Evolutionary conservation across 345 rosid genomes (phyloP).

Genomic region (Aurinia saxatilis): DNA sequence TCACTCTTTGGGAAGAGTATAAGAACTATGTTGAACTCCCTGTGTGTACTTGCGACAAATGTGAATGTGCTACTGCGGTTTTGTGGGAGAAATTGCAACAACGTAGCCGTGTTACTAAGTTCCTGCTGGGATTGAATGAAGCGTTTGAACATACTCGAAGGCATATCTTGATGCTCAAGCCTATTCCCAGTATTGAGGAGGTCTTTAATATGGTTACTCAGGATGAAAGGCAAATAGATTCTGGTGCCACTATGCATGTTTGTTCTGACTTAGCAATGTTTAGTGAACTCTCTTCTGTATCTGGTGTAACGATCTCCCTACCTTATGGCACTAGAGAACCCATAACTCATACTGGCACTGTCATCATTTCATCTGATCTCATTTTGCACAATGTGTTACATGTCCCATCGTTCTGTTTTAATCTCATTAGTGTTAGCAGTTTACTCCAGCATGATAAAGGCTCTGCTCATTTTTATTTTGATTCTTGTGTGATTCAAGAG

Average conservation of each 20-base stretch:
- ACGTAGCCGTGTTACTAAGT: too few species aligned
- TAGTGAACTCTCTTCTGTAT: rapidly evolving
- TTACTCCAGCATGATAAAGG: not conserved
- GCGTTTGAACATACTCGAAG: too few species aligned
- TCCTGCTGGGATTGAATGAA: too few species aligned
- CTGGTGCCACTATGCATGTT: not conserved
- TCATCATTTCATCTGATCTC: not conserved
- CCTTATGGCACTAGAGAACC: not conserved
- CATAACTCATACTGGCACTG: not conserved
- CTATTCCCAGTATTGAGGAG: too few species aligned
- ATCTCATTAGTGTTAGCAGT: not conserved
- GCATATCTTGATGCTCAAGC: too few species aligned
- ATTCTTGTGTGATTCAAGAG: not conserved
- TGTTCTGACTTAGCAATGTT: not conserved
- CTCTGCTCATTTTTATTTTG: not conserved
- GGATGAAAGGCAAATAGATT: not conserved
- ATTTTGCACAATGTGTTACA: not conserved
- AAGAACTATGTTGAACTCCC: too few species aligned
- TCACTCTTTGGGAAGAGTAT: too few species aligned
- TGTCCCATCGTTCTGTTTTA: not conserved
- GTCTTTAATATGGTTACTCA: too few species aligned
- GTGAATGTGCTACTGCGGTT: too few species aligned
- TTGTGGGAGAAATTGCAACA: too few species aligned
- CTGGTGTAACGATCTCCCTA: not conserved
- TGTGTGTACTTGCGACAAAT: too few species aligned